Evolutionary conservation across 2,329 filamentous ascomycete genomes (phyloP), one percentile per base, ranked within the genome.

Genomic region (Furcasterigmium furcatum): DNA sequence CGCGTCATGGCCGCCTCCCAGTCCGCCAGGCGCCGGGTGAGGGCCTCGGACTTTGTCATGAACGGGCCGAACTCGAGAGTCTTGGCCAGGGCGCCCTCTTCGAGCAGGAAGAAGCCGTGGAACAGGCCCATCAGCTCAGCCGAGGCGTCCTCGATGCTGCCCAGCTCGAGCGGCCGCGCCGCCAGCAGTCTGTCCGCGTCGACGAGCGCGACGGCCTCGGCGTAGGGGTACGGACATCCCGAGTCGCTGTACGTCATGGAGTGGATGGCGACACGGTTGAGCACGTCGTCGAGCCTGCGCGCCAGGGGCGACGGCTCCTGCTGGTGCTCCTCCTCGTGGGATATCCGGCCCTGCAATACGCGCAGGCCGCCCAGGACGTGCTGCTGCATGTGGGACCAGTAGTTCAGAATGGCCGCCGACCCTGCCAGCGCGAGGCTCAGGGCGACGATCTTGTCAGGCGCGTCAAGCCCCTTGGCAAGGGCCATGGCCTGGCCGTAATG

Each of bases 231-330:
- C 1, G 63, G 63, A 3, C 59, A 58, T 4, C 47, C 54, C 0
- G 54, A 55, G 22, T 67, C 64, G 3, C 54, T 57, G 34, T 66
- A 64, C 1, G 61, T 58, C 58, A 66, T 60, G 50, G 59, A 59
- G 32, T 64, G 58, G 5, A 67, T 20, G 35, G 66, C 63, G 13
- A 66, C 39, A 3, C 63, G 53, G 3, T 55, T 55, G 2, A 67
- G 22, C 2, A 48, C 27, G 9, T 40, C 46, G 30, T 56, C 42
- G 8, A 48, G 50, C 10, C 38, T 32, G 5, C 66, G 24, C 5
- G n/a, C n/a, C n/a, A n/a, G n/a, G n/a, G n/a, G n/a, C n/a, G n/a
- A n/a, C n/a, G n/a, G n/a, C n/a, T n/a, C n/a, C n/a, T n/a, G n/a
- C n/a, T n/a, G n/a, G n/a, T n/a, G n/a, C n/a, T n/a, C n/a, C n/a